Evolutionary conservation across 164 flowering plant genomes (phyloP).

Genomic region (Stephania cephalantha): DNA sequence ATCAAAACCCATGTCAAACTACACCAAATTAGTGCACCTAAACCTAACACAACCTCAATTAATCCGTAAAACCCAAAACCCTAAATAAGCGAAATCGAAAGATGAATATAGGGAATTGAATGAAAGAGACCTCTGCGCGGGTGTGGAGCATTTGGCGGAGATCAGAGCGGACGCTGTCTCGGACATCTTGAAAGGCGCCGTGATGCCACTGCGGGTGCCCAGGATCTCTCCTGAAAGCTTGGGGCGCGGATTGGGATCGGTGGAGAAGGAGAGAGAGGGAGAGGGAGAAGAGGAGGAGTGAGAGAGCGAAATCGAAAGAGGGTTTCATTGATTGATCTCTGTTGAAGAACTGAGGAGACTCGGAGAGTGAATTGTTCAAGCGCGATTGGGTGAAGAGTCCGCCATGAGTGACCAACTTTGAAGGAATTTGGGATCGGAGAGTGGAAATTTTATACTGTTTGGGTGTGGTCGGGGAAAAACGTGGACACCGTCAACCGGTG

Average conservation of each 20-base stretch:
- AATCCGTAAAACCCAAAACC: no score
- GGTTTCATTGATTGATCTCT: constrained; percentile 13
- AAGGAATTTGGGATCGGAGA: not conserved
- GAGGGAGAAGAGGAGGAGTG: not conserved
- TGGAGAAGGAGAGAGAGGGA: constrained; percentile 12
- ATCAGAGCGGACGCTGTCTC: constrained; percentile 67
- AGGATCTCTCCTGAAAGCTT: constrained; percentile 78
- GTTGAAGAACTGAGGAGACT: not conserved
- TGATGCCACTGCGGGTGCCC: constrained; percentile 97
- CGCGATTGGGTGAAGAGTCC: not conserved
- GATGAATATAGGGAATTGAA: not conserved
- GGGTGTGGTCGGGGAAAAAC: no score
- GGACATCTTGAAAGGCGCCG: constrained; percentile 84
- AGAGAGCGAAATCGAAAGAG: not conserved
- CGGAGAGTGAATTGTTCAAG: not conserved
- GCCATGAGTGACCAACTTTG: constrained; percentile 2
- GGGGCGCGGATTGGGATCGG: constrained; percentile 43
- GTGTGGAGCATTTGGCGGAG: constrained; percentile 88
- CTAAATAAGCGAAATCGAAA: not conserved
- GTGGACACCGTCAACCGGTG: no score
- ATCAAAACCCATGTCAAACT: not conserved
- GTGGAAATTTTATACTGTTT: no score
- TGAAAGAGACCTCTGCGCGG: constrained; percentile 66
- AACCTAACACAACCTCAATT: not conserved
- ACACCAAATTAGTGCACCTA: not conserved